Evolutionary conservation across 805 yeast genomes (phyloP).

Genomic region (Trichomonascus vanleenenianus): DNA sequence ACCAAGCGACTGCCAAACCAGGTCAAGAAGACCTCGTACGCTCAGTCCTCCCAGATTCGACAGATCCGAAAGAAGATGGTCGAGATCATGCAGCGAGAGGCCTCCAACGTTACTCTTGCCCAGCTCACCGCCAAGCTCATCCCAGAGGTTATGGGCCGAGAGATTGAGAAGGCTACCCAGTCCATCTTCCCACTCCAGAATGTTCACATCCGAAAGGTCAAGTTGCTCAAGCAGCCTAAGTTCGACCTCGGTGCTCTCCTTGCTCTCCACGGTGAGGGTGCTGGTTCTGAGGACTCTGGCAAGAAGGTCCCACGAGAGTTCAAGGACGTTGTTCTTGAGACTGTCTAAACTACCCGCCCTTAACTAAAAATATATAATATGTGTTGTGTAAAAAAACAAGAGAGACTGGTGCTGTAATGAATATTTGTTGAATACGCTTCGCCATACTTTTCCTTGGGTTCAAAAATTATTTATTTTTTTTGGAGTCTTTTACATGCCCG

Average conservation of each 20-base stretch:
- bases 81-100: conserved; percentile 96
- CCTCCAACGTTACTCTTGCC: conserved; percentile 87
- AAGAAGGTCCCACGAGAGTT: conserved; percentile 91
- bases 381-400: neutral
- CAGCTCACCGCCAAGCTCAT: conserved; percentile 95
- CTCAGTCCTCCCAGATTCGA: conserved; percentile 95
- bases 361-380: neutral
- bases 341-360: conserved; percentile 57
- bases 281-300: conserved; percentile 90
- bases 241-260: conserved; percentile 94
- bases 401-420: neutral
- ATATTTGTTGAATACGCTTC: too few species aligned
- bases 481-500: too few species aligned
- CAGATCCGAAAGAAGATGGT: conserved; percentile 94
- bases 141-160: conserved; percentile 98
- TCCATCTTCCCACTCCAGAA: conserved; percentile 96
- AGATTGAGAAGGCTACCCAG: conserved; percentile 93
- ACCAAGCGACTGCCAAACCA: conserved; percentile 97
- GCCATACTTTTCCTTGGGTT: too few species aligned
- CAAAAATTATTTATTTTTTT: too few species aligned
- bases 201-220: conserved; percentile 98
- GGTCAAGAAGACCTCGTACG: conserved; percentile 95
- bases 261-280: conserved; percentile 95
- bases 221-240: conserved; percentile 97
- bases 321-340: conserved; percentile 98